These are phyloP conservation scores for Psidium friedrichsthalianum DNA, from an alignment of 345 rosid species.

Conservation along the genomic window DNA sequence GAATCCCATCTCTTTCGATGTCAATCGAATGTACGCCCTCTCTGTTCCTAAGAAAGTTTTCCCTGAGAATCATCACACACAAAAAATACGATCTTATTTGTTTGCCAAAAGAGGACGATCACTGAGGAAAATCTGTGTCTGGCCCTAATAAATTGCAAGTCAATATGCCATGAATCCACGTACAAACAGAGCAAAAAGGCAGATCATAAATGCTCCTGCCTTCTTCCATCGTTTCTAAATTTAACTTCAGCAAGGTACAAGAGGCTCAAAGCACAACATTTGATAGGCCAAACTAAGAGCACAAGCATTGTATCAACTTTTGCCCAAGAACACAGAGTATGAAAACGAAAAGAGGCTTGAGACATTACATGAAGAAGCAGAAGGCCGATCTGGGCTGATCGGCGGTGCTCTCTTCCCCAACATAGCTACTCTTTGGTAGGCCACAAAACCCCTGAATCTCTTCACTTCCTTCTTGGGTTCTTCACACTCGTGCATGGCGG, in stretches of 20 bases:
- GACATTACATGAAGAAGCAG: constrained; percentile 50
- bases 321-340: neutral
- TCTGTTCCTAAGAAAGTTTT: constrained; percentile 18
- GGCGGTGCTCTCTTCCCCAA: constrained; percentile 4
- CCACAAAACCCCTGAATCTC: constrained; percentile 47
- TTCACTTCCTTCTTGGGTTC: constrained; percentile 30
- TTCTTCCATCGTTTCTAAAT: neutral
- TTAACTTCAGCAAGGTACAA: neutral
- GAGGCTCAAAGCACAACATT: neutral
- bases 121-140: neutral
- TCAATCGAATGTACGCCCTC: constrained; percentile 16
- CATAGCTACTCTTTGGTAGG: constrained; percentile 1
- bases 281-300: neutral
- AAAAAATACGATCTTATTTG: neutral
- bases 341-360: neutral
- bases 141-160: neutral
- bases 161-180: neutral
- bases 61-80: constrained; percentile 22
- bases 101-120: neutral
- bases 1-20: constrained; percentile 41
- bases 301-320: neutral
- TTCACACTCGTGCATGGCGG: constrained; percentile 67
- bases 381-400: constrained; percentile 75
- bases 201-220: neutral
- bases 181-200: neutral